phyloP scores from a whole-genome alignment of 176 grass and related monocot species.

The Carex parvula region DNA sequence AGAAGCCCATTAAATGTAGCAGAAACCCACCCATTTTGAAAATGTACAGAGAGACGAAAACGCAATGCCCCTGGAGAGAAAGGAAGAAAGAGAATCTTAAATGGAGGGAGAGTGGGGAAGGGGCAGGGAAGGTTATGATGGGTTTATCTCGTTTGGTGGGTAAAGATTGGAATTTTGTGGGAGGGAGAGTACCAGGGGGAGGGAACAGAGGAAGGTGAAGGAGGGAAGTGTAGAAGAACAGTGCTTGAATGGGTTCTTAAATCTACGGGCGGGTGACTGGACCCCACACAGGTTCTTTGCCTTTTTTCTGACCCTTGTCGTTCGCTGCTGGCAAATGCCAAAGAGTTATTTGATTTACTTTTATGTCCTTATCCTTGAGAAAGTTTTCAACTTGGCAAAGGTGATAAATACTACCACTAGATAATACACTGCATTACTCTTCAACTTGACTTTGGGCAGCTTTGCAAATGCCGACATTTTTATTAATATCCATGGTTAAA shows the following conservation, averaged over 20 bases:
- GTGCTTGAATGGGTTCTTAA: constrained; percentile 13
- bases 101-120: neutral
- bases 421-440: too few relatives aligned
- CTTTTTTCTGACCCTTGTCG: neutral
- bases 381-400: neutral
- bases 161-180: constrained; percentile 32
- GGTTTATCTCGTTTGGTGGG: constrained; percentile 22
- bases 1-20: constrained; percentile 28
- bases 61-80: neutral
- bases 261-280: constrained; percentile 5
- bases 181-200: neutral
- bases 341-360: neutral
- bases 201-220: constrained; percentile 24
- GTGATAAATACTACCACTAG: too few relatives aligned
- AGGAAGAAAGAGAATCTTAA: neutral
- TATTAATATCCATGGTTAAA: too few relatives aligned
- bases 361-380: neutral
- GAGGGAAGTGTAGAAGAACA: neutral
- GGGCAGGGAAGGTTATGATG: neutral
- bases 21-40: constrained; percentile 29
- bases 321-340: constrained; percentile 9
- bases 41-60: constrained; percentile 8
- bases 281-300: constrained; percentile 8
- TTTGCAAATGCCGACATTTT: too few relatives aligned
- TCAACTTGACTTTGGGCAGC: too few relatives aligned